phyloP scores from a whole-genome alignment of 768 basidiomycete genomes.

The Mycena alexandri region DNA sequence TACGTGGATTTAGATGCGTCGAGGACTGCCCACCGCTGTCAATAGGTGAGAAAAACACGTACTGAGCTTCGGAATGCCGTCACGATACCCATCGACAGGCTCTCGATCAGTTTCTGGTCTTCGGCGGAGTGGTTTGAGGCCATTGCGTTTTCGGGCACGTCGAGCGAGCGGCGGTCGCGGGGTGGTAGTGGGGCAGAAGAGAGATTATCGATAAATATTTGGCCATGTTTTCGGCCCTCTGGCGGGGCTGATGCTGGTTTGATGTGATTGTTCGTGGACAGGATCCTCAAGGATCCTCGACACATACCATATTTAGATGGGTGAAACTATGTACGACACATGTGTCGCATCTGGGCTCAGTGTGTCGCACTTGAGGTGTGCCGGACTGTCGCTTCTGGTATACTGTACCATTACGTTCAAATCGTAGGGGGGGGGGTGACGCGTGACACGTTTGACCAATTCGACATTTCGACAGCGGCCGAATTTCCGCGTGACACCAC shows the following conservation, averaged over 20 bases:
- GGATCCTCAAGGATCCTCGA: not conserved
- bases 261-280: too few species aligned
- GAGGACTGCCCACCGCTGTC: too few species aligned
- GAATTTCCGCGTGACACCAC: too few species aligned
- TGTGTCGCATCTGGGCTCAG: not conserved
- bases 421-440: too few species aligned
- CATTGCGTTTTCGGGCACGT: conserved; percentile 19
- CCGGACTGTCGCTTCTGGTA: too few species aligned
- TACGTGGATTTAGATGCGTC: not conserved
- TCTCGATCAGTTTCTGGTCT: conserved; percentile 3
- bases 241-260: too few species aligned
- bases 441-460: too few species aligned
- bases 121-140: not conserved
- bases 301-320: not conserved
- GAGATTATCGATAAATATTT: too few species aligned
- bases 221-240: too few species aligned
- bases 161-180: not conserved
- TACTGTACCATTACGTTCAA: too few species aligned
- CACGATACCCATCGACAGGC: conserved; percentile 8
- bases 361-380: not conserved
- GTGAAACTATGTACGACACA: not conserved
- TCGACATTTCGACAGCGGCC: too few species aligned
- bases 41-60: not conserved
- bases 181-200: not conserved
- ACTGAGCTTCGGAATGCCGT: too few species aligned